These are phyloP conservation scores for Bimuria novae-zelandiae DNA, from an alignment of 2,329 filamentous ascomycete species.

Conservation along the genomic window DNA sequence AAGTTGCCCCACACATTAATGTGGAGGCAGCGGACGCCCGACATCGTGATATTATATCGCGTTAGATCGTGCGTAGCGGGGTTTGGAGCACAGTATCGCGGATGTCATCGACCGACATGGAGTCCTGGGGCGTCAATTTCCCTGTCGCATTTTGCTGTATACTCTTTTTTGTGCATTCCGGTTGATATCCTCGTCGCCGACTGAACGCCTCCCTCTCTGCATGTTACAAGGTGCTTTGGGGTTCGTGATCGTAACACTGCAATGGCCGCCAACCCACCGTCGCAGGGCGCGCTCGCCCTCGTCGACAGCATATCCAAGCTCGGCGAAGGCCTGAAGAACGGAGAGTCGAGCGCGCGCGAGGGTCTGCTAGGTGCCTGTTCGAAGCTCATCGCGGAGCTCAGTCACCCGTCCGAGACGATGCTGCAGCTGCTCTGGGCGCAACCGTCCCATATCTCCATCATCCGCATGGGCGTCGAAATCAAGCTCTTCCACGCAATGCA, in stretches of 20 bases:
- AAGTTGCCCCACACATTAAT: too few relatives aligned
- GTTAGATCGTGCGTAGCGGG: too few relatives aligned
- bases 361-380: slow-evolving; percentile 24
- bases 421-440: slow-evolving; percentile 29
- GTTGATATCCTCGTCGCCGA: not conserved
- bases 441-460: slow-evolving; percentile 23
- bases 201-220: too few relatives aligned
- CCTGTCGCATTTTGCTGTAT: too few relatives aligned
- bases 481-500: slow-evolving; percentile 29
- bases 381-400: slow-evolving; percentile 30
- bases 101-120: too few relatives aligned
- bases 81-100: too few relatives aligned
- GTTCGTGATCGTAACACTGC: not conserved
- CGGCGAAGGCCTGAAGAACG: slow-evolving; percentile 23
- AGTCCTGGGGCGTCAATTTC: too few relatives aligned
- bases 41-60: too few relatives aligned
- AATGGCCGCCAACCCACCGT: slow-evolving; percentile 7
- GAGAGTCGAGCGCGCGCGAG: slow-evolving; percentile 21
- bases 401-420: slow-evolving; percentile 29
- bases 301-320: slow-evolving; percentile 25
- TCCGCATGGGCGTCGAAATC: slow-evolving; percentile 28
- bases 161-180: too few relatives aligned
- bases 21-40: too few relatives aligned
- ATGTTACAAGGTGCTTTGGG: too few relatives aligned
- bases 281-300: slow-evolving; percentile 21